These are phyloP conservation scores for Phialophora chinensis DNA, from an alignment of 2,329 filamentous ascomycete species.

Conservation along the genomic window DNA sequence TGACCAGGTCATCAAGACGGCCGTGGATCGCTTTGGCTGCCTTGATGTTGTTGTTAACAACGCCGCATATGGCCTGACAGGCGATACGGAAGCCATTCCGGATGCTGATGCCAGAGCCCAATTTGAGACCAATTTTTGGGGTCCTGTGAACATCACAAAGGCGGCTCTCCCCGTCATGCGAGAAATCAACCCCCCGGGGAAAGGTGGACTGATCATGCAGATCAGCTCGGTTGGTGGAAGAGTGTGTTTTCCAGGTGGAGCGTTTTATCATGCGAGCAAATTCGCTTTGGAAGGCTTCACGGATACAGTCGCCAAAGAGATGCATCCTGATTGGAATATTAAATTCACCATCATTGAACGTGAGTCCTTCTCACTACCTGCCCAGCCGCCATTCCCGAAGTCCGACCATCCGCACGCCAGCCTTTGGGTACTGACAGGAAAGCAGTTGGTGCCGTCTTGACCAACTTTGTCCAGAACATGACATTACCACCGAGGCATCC, in stretches of 20 bases:
- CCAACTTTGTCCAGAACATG: slow-evolving; percentile 18
- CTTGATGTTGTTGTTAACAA: slow-evolving; percentile 39
- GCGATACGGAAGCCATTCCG: slow-evolving; percentile 14
- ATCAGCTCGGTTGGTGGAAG: slow-evolving; percentile 19
- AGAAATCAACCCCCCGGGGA: slow-evolving; percentile 34
- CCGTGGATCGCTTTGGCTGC: slow-evolving; percentile 43
- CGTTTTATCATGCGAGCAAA: slow-evolving; percentile 57
- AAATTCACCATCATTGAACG: slow-evolving; percentile 17
- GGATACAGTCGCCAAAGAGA: slow-evolving; percentile 72
- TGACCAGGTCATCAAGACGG: slow-evolving; percentile 42
- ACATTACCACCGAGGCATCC: slow-evolving; percentile 10
- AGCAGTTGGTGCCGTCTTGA: slow-evolving; percentile 6
- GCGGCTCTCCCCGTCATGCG: slow-evolving; percentile 37
- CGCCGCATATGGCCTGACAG: slow-evolving; percentile 31
- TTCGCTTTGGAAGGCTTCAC: slow-evolving; percentile 77
- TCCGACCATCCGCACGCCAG: neutral
- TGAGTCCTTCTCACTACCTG: neutral
- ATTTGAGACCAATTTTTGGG: slow-evolving; percentile 63
- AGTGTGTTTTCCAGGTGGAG: slow-evolving; percentile 10
- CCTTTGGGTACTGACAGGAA: neutral
- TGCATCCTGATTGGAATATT: slow-evolving; percentile 60
- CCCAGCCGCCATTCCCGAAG: neutral
- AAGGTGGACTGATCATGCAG: slow-evolving; percentile 23
- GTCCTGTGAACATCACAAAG: slow-evolving; percentile 58
- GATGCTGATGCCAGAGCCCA: slow-evolving; percentile 19